Evolutionary conservation across 306 rosid species (phyloP).

Genomic region (Fagus crenata): DNA sequence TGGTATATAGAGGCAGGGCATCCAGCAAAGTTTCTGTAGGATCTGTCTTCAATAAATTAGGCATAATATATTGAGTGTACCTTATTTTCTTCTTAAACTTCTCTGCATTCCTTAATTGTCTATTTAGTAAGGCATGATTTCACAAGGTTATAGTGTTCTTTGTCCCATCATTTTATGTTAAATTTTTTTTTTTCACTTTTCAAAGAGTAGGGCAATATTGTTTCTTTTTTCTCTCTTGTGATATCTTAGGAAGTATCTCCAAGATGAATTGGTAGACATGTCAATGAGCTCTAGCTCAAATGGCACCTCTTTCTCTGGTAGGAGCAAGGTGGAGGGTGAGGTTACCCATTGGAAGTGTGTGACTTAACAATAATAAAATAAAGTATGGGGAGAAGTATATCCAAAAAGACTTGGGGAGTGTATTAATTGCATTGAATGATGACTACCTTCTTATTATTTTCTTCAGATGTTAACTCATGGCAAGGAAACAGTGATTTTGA

Average conservation of each 20-base stretch:
- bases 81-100: neutral
- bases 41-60: neutral
- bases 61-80: neutral
- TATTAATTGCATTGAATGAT: neutral
- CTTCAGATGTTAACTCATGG: slow-evolving; percentile 18
- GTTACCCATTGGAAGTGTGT: too few species aligned
- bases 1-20: neutral
- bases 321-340: too few species aligned
- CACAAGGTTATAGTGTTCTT: neutral
- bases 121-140: neutral
- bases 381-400: neutral
- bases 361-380: too few species aligned
- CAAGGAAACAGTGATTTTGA: slow-evolving; percentile 13
- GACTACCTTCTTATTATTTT: neutral
- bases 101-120: neutral
- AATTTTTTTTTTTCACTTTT: neutral
- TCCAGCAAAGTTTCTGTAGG: neutral
- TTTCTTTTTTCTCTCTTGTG: neutral
- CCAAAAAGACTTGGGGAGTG: neutral
- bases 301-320: too few species aligned
- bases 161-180: neutral
- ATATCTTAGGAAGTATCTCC: neutral
- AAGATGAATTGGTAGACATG: neutral
- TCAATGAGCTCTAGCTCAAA: too few species aligned
- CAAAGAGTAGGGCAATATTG: neutral